Conservation (phyloP, 257 asterid species). For the Ajuga chamaepitys region DNA sequence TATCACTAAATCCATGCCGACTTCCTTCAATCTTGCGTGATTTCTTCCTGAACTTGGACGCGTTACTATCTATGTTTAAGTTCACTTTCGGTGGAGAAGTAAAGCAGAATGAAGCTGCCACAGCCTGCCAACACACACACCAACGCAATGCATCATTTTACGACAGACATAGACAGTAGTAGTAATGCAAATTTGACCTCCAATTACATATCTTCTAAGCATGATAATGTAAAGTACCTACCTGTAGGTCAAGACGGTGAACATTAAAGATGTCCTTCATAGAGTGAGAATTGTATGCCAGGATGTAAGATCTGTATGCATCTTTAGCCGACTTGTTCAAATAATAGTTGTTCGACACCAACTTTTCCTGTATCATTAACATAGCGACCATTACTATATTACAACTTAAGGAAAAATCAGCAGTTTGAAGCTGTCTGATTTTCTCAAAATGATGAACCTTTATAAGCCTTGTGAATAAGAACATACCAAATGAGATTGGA, state of each 20-base stretch:
- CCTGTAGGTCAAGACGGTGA: constrained; percentile 83
- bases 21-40: constrained; percentile 34
- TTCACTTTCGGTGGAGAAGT: constrained; percentile 67
- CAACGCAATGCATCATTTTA: background rate
- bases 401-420: background rate
- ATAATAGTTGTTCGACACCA: constrained; percentile 63
- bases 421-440: background rate
- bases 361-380: constrained; percentile 47
- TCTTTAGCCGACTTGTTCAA: constrained; percentile 88
- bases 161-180: too few relatives aligned
- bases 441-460: background rate
- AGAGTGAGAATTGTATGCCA: constrained; percentile 87
- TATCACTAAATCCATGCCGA: constrained; percentile 56
- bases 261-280: constrained; percentile 91
- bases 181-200: background rate
- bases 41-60: constrained; percentile 72
- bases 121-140: constrained; percentile 46
- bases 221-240: constrained; percentile 39
- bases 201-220: background rate
- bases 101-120: constrained; percentile 90
- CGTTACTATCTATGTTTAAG: constrained; percentile 73
- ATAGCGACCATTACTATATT: background rate
- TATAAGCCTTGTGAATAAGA: constrained; percentile 11
- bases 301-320: constrained; percentile 80
- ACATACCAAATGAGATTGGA: constrained; percentile 77